phyloP scores from a whole-genome alignment of 106 monocot species.

The Dactylorhiza incarnata region DNA sequence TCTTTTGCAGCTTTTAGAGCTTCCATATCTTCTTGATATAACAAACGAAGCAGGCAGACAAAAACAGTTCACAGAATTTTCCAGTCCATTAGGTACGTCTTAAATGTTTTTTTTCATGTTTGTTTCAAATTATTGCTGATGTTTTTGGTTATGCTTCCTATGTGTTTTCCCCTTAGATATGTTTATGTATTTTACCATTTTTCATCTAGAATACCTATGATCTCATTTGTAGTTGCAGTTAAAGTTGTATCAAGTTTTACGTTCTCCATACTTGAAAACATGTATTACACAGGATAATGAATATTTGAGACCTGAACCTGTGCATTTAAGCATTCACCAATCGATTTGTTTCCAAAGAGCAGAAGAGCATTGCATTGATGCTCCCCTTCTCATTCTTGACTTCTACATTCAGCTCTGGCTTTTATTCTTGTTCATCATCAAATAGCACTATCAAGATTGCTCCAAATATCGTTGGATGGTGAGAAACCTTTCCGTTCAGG shows the following conservation, averaged over 20 bases:
- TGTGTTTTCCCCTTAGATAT: too few relatives aligned
- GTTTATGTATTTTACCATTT: background rate
- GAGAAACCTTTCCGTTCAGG: too few relatives aligned
- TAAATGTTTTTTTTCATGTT: background rate
- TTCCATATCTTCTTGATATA: conserved; percentile 50
- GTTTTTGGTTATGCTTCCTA: background rate
- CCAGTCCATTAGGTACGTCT: conserved; percentile 28
- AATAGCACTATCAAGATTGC: too few relatives aligned
- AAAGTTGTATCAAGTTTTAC: background rate
- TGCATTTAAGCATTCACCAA: background rate
- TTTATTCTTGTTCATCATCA: too few relatives aligned
- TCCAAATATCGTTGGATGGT: too few relatives aligned
- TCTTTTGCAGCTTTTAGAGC: conserved; percentile 44
- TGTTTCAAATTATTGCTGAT: background rate
- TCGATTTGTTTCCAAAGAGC: background rate
- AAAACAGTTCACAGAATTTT: conserved; percentile 1
- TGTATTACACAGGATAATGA: background rate
- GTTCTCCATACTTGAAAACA: background rate
- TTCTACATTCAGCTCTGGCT: too few relatives aligned
- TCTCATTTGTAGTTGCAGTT: background rate
- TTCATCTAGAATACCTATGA: conserved; percentile 1
- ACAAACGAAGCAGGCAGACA: conserved; percentile 12
- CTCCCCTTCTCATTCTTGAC: too few relatives aligned
- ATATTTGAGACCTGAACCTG: background rate
- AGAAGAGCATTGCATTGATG: background rate